Base-by-base conservation (phyloP, 495 filamentous ascomycete species). In the Hypoxylon fuscum region DNA sequence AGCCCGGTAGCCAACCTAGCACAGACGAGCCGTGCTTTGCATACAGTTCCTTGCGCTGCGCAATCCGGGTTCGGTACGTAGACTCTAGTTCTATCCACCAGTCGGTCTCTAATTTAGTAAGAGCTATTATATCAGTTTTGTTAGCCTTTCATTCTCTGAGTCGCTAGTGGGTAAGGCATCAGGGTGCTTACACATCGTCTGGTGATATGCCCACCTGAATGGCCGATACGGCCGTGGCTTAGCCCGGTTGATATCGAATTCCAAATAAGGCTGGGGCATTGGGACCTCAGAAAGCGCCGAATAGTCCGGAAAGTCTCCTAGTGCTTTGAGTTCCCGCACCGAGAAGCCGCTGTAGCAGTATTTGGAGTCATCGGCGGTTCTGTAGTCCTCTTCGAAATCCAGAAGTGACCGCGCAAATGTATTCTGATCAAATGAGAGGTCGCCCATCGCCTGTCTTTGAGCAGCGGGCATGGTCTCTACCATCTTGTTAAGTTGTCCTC, bases 101-200 rank as follows among this genome's bases (percentile, higher is more conserved):
- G 74, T 96, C 87, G 0, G 88, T 81, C 64, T 97, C 90, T 66
- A 93, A 76, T 54, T 92, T 96, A 29, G 83, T 87, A 8, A 95
- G 75, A 5, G 92, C 92, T 96, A 56, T 18, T 40, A 9, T 2
- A 17, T 8, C 2, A 14, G n/a, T n/a, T n/a, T n/a, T n/a, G n/a
- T n/a, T n/a, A n/a, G n/a, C n/a, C n/a, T n/a, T n/a, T n/a, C n/a
- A n/a, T n/a, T n/a, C n/a, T n/a, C n/a, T n/a, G n/a, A n/a, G n/a
- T n/a, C n/a, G n/a, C n/a, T n/a, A n/a, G n/a, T n/a, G n/a, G n/a
- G n/a, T n/a, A n/a, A n/a, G n/a, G n/a, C n/a, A n/a, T n/a, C n/a
- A n/a, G n/a, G n/a, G n/a, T n/a, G n/a, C 87, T 58, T 84, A 96
- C 92, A 91, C 93, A 97, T 97, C 0, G 92, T 96, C 72, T 97